Evolutionary conservation across 345 rosid species (phyloP).

Genomic region (Lepidium aucheri): DNA sequence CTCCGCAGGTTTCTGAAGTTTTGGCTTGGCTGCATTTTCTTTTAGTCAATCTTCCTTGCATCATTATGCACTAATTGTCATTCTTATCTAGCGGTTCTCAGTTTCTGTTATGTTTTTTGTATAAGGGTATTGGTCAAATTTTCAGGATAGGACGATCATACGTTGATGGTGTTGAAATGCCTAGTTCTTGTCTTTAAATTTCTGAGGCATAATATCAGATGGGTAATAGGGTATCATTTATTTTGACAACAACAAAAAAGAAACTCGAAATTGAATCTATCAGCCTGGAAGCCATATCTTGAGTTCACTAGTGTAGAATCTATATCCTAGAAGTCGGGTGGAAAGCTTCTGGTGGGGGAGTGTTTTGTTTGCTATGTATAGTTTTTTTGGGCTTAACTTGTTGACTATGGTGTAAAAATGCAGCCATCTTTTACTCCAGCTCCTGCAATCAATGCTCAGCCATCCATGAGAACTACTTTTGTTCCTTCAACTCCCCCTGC

Average conservation of each 20-base stretch:
- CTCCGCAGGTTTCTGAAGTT: conserved; percentile 46
- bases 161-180: neutral
- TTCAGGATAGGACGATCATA: neutral
- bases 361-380: neutral
- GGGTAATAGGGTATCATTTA: neutral
- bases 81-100: conserved; percentile 7
- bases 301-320: neutral
- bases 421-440: conserved; percentile 48
- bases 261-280: neutral
- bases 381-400: conserved; percentile 4
- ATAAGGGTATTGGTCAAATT: neutral
- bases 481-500: conserved; percentile 75
- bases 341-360: neutral
- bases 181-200: neutral
- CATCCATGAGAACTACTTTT: conserved; percentile 59
- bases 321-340: neutral
- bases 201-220: neutral
- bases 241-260: neutral
- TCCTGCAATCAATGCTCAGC: conserved; percentile 43
- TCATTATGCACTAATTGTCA: neutral
- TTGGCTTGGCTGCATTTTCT: conserved; percentile 4
- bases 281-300: neutral
- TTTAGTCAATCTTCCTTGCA: neutral
- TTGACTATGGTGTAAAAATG: conserved; percentile 17
- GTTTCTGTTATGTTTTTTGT: neutral